Evolutionary conservation across 2,329 filamentous ascomycete species (phyloP).

Genomic region (Incumbomyces delicatus): DNA sequence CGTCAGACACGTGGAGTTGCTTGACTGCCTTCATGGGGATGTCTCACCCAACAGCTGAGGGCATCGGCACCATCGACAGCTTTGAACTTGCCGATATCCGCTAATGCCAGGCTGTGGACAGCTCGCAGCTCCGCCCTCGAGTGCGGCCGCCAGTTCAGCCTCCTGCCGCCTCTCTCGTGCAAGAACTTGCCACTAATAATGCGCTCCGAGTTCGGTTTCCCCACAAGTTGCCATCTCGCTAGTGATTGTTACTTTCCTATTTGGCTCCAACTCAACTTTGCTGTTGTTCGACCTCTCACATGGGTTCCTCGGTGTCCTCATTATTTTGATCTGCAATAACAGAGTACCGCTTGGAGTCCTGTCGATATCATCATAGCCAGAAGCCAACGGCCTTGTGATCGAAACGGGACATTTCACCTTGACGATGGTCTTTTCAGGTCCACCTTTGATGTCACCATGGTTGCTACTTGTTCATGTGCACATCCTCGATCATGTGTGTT

Average conservation of each 20-base stretch:
- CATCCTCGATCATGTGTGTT: background rate
- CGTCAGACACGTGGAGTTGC: too few species aligned
- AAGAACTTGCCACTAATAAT: too few species aligned
- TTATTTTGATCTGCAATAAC: constrained; percentile 1
- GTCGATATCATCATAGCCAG: constrained; percentile 1
- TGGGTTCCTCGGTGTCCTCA: background rate
- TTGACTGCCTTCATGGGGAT: too few species aligned
- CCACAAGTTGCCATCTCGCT: background rate
- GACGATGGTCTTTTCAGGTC: background rate
- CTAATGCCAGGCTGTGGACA: background rate
- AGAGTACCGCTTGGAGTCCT: background rate
- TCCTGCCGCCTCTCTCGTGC: background rate
- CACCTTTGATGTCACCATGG: background rate
- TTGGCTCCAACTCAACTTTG: background rate
- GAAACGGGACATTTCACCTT: background rate
- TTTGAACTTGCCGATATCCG: background rate
- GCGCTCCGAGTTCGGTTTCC: too few species aligned
- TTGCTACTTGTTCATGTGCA: background rate
- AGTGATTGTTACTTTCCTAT: background rate
- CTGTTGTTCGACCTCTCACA: background rate
- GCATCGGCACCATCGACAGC: too few species aligned
- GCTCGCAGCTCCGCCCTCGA: background rate
- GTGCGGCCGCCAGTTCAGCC: background rate
- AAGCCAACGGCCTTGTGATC: constrained; percentile 1
- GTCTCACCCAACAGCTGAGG: too few species aligned